Evolutionary conservation across 2,329 filamentous ascomycete species (phyloP).

Genomic region (Mycogone perniciosa): DNA sequence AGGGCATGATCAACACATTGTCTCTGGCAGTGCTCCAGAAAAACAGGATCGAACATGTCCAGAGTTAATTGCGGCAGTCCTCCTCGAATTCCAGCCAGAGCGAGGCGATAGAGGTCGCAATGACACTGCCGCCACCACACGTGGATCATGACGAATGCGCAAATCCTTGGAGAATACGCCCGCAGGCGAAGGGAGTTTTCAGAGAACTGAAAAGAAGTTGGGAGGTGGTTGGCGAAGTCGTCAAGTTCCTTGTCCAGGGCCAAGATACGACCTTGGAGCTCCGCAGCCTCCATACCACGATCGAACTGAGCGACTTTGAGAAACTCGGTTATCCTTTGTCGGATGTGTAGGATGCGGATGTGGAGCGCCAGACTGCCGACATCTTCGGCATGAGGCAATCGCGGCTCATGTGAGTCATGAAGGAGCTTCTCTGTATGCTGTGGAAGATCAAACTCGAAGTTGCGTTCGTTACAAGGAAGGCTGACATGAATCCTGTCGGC

Average conservation of each 20-base stretch:
- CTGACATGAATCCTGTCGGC: constrained; percentile 36
- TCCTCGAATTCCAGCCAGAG: constrained; percentile 45
- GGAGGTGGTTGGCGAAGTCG: constrained; percentile 47
- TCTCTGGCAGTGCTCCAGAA: constrained; percentile 43
- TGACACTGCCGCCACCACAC: constrained; percentile 55
- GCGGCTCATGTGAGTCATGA: constrained; percentile 37
- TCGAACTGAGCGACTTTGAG: constrained; percentile 37
- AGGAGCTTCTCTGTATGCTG: constrained; percentile 48
- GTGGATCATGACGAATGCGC: constrained; percentile 55
- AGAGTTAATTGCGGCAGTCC: constrained; percentile 40
- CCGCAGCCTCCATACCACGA: constrained; percentile 36
- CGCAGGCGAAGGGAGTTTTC: constrained; percentile 50
- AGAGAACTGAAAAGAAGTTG: constrained; percentile 51
- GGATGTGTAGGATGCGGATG: constrained; percentile 49
- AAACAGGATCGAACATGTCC: constrained; percentile 40
- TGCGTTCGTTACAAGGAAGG: constrained; percentile 38
- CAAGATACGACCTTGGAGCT: constrained; percentile 39
- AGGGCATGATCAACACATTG: constrained; percentile 49
- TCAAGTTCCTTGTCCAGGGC: constrained; percentile 43
- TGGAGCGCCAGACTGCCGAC: constrained; percentile 51
- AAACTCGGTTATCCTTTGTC: constrained; percentile 48
- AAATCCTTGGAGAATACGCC: constrained; percentile 51
- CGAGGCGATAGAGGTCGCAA: constrained; percentile 50
- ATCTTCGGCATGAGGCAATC: constrained; percentile 39
- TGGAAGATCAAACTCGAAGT: constrained; percentile 51